Evolutionary conservation across 2,329 filamentous ascomycete species (phyloP), one percentile per base, ranked within the genome.

Genomic region (Sclerotinia sclerotiorum): DNA sequence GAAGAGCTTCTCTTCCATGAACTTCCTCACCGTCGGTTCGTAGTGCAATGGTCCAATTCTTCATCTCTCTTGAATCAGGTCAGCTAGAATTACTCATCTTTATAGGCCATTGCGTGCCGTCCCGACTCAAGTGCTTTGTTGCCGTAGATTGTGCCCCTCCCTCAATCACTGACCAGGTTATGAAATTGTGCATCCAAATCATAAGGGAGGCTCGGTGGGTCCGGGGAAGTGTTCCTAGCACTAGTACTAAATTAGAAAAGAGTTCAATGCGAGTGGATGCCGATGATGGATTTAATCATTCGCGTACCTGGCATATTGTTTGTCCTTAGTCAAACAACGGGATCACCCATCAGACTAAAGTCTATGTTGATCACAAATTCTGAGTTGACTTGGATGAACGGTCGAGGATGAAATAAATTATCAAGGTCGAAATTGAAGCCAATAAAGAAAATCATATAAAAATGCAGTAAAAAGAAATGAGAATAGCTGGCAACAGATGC

Each of bases 181-280:
- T 44, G 35, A 62, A 67, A 29, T 67, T 67, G 35, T 67, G 65
- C 57, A 67, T 61, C 57, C 56, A 60, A 52, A 46, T 61, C 55
- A 51, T 17, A 55, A 27, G 44, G 49, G n/a, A 62, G 27, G 17
- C 56, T 24, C 29, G 49, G 29, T 62, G 65, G 65, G 65, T 67
- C 65, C 65, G 65, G 65, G 65, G 65, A 67, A 67, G 65, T 42
- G 48, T 62, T 61, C 65, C 56, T 63, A 67, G 39, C 21, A 67
- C 48, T 62, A 67, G 48, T 29, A 54, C 56, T 49, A 58, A 60
- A 35, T 60, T 27, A 35, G 29, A 46, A 39, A 51, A 27, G 32
- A 49, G 21, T 21, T n/a, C 10, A 60, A 42, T 63, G 57, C 58
- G 29, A 62, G 58, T 35, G 58, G 58, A 48, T 49, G 32, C 52